Evolutionary conservation across 768 basidiomycete species (phyloP), one percentile per base, ranked within the genome.

Genomic region (Pisolithus tinctorius): DNA sequence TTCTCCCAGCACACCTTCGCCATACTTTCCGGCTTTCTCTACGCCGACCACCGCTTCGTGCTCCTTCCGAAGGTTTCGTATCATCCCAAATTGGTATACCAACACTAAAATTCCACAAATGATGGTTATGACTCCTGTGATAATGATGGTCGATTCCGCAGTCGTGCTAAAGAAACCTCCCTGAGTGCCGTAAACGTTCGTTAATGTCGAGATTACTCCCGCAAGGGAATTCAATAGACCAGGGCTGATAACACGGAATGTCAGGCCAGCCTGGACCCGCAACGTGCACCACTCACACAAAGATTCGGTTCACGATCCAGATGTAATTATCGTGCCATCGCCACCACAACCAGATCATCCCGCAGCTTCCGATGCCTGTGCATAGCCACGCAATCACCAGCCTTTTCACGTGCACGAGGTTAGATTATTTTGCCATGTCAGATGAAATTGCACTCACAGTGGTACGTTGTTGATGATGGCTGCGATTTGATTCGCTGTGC

Each of bases 291-390:
- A 60, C 78, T 50, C 54, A 82, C 81, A 80, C 49, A 60, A 81
- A 83, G 45, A 82, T 70, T 43, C 74, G 79, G 63, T 80, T 79
- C 13, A 75, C 64, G 25, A 77, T 60, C 81, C 81, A 83, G 47
- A 83, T 58, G 56, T 82, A 82, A 54, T 82, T 83, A 47, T 64
- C 66, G 57, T 66, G 71, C 80, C 81, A 83, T 54, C 71, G 69
- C 75, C 79, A 82, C 77, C 80, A 79, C 20, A 82, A 58, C 69
- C 75, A 82, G 26, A 71, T 54, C 81, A 83, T 81, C 3, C 81
- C 82, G 27, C 55, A 51, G 20, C 62, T 70, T 10, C 82, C 82
- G 45, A 82, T 59, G 1, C 73, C 79, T n/a, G 74, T 73, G 61
- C 82, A 83, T 9, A 76, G 40, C 61, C 74, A 69, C 13, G 80